Evolutionary conservation across 176 grass and related monocot genomes (phyloP), one percentile per base, ranked within the genome.

Genomic region (Raddia distichophylla): DNA sequence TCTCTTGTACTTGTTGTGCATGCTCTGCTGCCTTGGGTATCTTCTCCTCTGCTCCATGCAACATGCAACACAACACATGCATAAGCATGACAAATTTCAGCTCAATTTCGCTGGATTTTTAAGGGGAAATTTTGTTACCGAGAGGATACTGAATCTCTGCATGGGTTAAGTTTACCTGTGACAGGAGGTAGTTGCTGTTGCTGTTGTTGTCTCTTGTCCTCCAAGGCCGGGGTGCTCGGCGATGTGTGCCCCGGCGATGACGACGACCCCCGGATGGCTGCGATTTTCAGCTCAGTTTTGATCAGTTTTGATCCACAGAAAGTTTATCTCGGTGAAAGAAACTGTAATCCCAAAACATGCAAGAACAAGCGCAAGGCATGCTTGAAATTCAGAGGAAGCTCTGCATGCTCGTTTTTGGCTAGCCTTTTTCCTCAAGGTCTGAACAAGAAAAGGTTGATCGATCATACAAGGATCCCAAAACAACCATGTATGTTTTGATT

Each of bases 181-280:
- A 27, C 27, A 27, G 27, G 27, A 40, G 37, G 86, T 32, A 48
- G 17, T 54, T 14, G 67, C 42, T 78, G 27, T 27, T 27, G 27
- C 27, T 27, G 27, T 27, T 27, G 27, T 27, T 27, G 18, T 46
- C 40, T 77, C 52, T 86, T 84, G 34, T 89, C 92, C 45, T 14
- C 80, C 75, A 68, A 27, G 37, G 80, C 46, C 4, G 86, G 60
- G 60, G 50, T 55, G 19, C 34, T n/a, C 66, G 85, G 32, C 20
- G 73, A 49, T 1, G 17, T 1, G 74, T 74, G 78, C 10, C 22
- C 54, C 55, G 80, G 80, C 19, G 76, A 94, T 13, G 92, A 43
- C 10, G 27, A 27, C 27, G 92, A 34, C 73, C 75, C 71, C 13
- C 86, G 87, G 58, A 94, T 73, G 56, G 92, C 92, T 90, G 83